Evolutionary conservation across 106 monocot species (phyloP).

Genomic region (Vanilla planifolia): DNA sequence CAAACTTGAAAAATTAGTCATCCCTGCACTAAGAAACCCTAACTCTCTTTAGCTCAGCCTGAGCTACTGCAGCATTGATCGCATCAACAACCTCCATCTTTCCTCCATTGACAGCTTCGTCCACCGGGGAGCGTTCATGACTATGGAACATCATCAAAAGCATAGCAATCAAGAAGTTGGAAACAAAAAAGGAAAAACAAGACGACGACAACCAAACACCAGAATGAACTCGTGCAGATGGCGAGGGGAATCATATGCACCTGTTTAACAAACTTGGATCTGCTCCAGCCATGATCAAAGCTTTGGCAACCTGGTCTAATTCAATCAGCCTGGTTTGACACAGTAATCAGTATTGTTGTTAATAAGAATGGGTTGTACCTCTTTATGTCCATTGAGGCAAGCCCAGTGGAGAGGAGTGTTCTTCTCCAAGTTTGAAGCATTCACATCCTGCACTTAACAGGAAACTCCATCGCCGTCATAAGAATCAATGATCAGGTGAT

Average conservation of each 20-base stretch:
- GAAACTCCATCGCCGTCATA: background rate
- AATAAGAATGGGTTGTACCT: constrained; percentile 29
- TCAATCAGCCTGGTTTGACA: constrained; percentile 2
- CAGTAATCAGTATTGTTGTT: background rate
- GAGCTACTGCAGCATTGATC: constrained; percentile 56
- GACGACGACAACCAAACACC: background rate
- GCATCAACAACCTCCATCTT: constrained; percentile 76
- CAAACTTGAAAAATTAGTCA: no score
- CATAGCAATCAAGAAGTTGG: background rate
- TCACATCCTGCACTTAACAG: constrained; percentile 55
- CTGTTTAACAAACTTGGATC: constrained; percentile 16
- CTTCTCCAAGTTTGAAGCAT: constrained; percentile 65
- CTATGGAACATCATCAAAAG: constrained; percentile 33
- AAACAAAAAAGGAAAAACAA: background rate
- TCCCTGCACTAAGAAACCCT: constrained; percentile 26
- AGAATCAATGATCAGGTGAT: background rate
- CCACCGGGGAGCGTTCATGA: constrained; percentile 77
- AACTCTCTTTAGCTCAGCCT: constrained; percentile 54
- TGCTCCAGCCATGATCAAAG: constrained; percentile 60
- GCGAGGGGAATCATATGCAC: background rate
- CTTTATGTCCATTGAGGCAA: constrained; percentile 86
- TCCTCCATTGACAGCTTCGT: constrained; percentile 75
- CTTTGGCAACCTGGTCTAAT: constrained; percentile 53
- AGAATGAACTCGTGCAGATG: background rate
- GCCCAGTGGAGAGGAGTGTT: constrained; percentile 98